A percentile compares a stretch with the other conserved stretches of the same genome.
phyloP scores from a whole-genome alignment of 2,329 filamentous ascomycete species.

The Fusarium sp. region DNA sequence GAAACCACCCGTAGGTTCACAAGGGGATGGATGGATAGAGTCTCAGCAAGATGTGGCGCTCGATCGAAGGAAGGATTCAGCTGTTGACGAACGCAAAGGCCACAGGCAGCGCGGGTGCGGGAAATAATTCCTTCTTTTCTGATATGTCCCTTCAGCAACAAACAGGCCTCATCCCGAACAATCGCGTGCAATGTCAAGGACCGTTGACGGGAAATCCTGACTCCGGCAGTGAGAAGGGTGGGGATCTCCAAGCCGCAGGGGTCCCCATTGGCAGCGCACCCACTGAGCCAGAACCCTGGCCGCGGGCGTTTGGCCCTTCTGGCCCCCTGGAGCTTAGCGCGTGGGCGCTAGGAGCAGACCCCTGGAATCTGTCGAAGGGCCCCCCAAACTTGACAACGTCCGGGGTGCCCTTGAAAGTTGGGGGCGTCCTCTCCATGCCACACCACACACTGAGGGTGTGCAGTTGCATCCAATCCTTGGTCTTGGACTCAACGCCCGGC shows the following conservation, averaged over 20 bases:
- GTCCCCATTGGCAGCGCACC: neutral
- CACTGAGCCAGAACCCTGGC: constrained; percentile 6
- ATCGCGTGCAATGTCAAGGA: constrained; percentile 15
- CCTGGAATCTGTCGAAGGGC: constrained; percentile 20
- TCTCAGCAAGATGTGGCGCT: neutral
- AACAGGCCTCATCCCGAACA: constrained; percentile 39
- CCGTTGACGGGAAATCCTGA: constrained; percentile 25
- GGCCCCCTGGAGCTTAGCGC: constrained; percentile 37
- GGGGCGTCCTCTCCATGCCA: too few relatives aligned
- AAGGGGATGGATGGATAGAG: too few relatives aligned
- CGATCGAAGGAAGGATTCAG: constrained; percentile 1
- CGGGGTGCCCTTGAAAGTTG: too few relatives aligned
- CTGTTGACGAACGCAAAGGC: too few relatives aligned
- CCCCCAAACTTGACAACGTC: neutral
- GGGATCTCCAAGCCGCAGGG: constrained; percentile 28
- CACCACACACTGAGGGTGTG: neutral
- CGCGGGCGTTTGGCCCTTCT: constrained; percentile 38
- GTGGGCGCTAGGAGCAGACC: constrained; percentile 1
- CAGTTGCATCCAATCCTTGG: neutral
- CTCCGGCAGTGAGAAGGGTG: constrained; percentile 35
- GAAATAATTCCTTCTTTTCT: neutral
- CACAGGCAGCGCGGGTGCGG: too few relatives aligned
- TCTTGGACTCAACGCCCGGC: neutral
- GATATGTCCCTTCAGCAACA: neutral
- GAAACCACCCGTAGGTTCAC: neutral